phyloP scores from a whole-genome alignment of 768 basidiomycete genomes.

The Pisolithus tinctorius region DNA sequence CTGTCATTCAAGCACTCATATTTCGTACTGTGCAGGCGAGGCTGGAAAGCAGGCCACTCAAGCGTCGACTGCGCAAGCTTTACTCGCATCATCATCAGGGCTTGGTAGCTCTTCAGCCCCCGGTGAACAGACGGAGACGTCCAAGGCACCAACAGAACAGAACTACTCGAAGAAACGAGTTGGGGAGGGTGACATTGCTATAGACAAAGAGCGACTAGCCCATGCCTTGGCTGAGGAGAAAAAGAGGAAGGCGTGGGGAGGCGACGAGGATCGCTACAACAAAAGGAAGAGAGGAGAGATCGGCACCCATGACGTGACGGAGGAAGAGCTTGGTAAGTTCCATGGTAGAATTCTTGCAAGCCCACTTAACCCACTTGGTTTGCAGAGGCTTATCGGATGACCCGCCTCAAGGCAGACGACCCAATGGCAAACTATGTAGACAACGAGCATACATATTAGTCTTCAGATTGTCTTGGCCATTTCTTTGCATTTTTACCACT shows the following conservation, averaged over 20 bases:
- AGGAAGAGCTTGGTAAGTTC: constrained; percentile 74
- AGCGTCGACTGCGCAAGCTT: constrained; percentile 67
- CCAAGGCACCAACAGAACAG: constrained; percentile 46
- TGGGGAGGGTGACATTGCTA: constrained; percentile 73
- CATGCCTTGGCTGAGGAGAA: constrained; percentile 72
- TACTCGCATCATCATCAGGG: constrained; percentile 43
- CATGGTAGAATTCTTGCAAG: background rate
- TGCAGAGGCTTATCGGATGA: constrained; percentile 89
- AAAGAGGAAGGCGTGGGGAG: constrained; percentile 64
- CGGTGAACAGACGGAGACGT: constrained; percentile 22
- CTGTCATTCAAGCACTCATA: constrained; percentile 80
- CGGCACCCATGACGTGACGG: constrained; percentile 74
- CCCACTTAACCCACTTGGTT: constrained; percentile 9
- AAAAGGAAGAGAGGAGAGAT: constrained; percentile 56
- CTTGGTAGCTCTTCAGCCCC: constrained; percentile 23
- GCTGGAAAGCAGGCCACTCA: constrained; percentile 74
- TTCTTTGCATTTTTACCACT: background rate
- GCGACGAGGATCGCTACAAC: constrained; percentile 42
- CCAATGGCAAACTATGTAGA: constrained; percentile 94
- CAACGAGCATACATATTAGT: constrained; percentile 28
- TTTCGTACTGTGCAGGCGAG: constrained; percentile 88
- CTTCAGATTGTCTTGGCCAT: background rate
- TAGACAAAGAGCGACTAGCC: constrained; percentile 65
- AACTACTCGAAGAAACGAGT: constrained; percentile 74
- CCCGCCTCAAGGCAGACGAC: constrained; percentile 63